Conservation (phyloP, 2,329 filamentous ascomycete species). For the Pestalotiopsis sp. region DNA sequence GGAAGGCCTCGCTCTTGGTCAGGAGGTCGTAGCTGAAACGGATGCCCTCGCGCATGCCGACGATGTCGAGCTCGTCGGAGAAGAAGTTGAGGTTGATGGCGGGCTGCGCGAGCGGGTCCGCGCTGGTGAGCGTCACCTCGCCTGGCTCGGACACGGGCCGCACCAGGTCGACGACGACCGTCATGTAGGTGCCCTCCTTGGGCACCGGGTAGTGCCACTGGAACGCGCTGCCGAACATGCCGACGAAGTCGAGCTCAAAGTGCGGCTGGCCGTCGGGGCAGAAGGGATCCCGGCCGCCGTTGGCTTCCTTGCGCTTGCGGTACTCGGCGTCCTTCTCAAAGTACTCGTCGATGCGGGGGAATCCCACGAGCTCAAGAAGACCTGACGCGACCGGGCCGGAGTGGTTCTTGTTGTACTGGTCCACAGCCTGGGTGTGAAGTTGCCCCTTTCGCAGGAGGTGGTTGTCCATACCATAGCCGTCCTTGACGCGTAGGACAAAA, state of each 20-base stretch:
- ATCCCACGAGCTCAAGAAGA: conserved; percentile 52
- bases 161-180: conserved; percentile 53
- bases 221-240: conserved; percentile 54
- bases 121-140: conserved; percentile 56
- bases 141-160: conserved; percentile 46
- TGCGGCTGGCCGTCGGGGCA: conserved; percentile 59
- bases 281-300: conserved; percentile 53
- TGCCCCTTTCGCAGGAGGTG: conserved; percentile 39
- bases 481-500: conserved; percentile 47
- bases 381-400: conserved; percentile 42
- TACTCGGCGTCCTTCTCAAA: conserved; percentile 52
- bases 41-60: conserved; percentile 60
- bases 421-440: conserved; percentile 33
- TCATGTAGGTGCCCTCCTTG: conserved; percentile 50
- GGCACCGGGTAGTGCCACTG: conserved; percentile 48
- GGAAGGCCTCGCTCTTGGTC: conserved; percentile 57
- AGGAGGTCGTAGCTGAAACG: conserved; percentile 59
- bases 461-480: conserved; percentile 41
- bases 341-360: conserved; percentile 58
- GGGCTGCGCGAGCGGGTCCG: conserved; percentile 58
- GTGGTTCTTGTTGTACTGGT: conserved; percentile 37
- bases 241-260: conserved; percentile 64
- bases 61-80: conserved; percentile 54
- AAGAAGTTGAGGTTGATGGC: conserved; percentile 64
- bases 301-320: conserved; percentile 38